Base-by-base conservation (phyloP, 2,329 filamentous ascomycete genomes). In the Mariannaea elegans region DNA sequence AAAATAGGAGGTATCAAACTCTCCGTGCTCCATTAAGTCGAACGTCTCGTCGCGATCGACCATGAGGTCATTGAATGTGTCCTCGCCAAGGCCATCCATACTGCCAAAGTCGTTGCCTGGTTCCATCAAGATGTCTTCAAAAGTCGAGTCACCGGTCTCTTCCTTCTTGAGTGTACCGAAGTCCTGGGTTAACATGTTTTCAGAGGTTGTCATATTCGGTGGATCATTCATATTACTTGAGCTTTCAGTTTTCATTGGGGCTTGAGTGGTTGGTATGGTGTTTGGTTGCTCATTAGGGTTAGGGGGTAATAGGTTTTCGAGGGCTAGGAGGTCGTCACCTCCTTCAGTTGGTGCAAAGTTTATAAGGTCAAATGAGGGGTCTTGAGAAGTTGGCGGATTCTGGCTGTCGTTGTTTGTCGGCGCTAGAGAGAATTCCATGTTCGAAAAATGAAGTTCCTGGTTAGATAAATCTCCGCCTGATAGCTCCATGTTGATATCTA, bases 341-440 rank as follows among this genome's bases (percentile, higher is more conserved):
- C 70, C 69, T 16, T 76, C 75, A 5, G 72, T 55, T 1, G 76
- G 69, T 5, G 75, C 76, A 67, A 84, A 83, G 12, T 76, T 76
- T 2, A 80, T 71, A 12, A 82, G 71, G 53, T 84, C 82, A 64
- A 84, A 83, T 4, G 78, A 75, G 7, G 76, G 70, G 56, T 80
- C 80, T 54, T 72, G 71, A 12, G 67, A 49, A 18, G 64, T 67
- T 24, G 65, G 34, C 27, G 54, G 55, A 14, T 69, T 59, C 42
- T 73, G 69, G 27, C 55, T 64, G 18, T 75, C 64, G 56, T 72
- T 72, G 47, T 72, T 75, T 8, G 77, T 62, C 1, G 83, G 81
- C 2, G 81, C 84, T 4, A 86, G 74, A 0, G 82, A 80, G 63
- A 87, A 87, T 32, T 83, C 79, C 82, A 86, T 86, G 62, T 86